Base-by-base conservation (phyloP, 2,329 filamentous ascomycete species). In the Penicillium sp. region DNA sequence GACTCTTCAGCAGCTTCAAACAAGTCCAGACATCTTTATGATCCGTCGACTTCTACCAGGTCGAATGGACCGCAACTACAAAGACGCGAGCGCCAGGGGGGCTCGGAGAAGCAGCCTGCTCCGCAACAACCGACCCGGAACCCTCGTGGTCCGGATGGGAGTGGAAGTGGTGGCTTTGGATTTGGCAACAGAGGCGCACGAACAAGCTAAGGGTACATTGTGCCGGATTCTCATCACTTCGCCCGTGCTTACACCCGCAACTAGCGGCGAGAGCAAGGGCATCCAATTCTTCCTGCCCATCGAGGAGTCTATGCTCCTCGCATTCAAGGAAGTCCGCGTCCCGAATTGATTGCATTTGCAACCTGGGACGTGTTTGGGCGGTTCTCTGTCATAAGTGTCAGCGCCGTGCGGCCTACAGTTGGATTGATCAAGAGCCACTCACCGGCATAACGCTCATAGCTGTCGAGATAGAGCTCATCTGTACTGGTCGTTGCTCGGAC, bases 101-200 rank as follows among this genome's bases (percentile, higher is more conserved):
- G 75, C 38, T 69, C 65, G 10, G 69, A 71, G 16, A 64, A 62
- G 42, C 59, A 61, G 20, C 50, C 54, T 44, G 51, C 64, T 24
- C 54, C 67, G 59, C 45, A 88, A 43, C 84, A 86, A 56, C 82
- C 89, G 14, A 81, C 91, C 53, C 83, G 92, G 56, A 78, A 83
- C 64, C 91, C 92, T 1, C 82, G 83, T 63, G 90, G 90, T 9
- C 92, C 92, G 9, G 89, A 95, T 66, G 81, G 81, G 42, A 89
- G 79, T 66, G 88, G 88, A 51, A 81, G 87, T 64, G 88, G 86
- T 50, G 90, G 90, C 0, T 91, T 91, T 71, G 88, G 87, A 31
- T 92, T 94, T 65, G 81, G 80, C 42, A 78, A 77, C 56, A 80
- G 89, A 63, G 87, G 87, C 56, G 80, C 76, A n/a, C 78, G 61